Base-by-base conservation (phyloP, 1,284 basidiomycete genomes). In the Trichosporon asahii region DNA sequence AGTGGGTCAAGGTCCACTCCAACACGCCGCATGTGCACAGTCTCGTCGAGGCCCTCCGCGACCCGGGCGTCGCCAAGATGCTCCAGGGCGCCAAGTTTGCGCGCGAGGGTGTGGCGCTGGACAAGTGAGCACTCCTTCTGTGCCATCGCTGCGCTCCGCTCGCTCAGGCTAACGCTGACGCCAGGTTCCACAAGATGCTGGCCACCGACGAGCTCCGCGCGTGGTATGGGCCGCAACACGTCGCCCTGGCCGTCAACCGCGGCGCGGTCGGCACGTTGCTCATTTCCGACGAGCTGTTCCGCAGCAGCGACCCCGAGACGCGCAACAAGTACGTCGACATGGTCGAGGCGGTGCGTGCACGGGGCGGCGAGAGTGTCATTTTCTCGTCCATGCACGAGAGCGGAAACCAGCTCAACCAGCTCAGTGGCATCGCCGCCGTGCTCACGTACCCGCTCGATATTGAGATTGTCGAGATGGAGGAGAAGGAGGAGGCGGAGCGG, bases 301-400 rank as follows among this genome's bases (percentile, higher is more conserved):
- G 95, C 68, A 88, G 93, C 67, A 91, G 88, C 76, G 89, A 95
- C 75, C 89, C 91, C 6, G 85, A 82, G n/a, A 87, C 87, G 64
- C 86, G 94, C 44, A 94, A 90, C 83, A 89, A 88, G 80, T 99
- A 94, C 79, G 95, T 99, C 46, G 85, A 86, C 64, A 86, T 99
- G 68, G 94, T 97, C 0, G 96, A 99, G 81, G 89, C 89, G 53
- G 94, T 98, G 18, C 89, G 92, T 73, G 87, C 89, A 64, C 93
- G 92, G 74, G 94, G 95, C 33, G 97, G 91, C 46, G 94, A 98
- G 79, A 94, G 95, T 4, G 86, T 98, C 61, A 95, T 98, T 75
- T 99, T 99, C 83, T 97, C 94, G 7, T 96, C 93, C 77, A 98
- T 99, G 96, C 97, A 99, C 82, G 96, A 99, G 83, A 94, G 92